Evolutionary conservation across 2,329 filamentous ascomycete genomes (phyloP), one percentile per base, ranked within the genome.

Genomic region (Fusarium fracticaudum): DNA sequence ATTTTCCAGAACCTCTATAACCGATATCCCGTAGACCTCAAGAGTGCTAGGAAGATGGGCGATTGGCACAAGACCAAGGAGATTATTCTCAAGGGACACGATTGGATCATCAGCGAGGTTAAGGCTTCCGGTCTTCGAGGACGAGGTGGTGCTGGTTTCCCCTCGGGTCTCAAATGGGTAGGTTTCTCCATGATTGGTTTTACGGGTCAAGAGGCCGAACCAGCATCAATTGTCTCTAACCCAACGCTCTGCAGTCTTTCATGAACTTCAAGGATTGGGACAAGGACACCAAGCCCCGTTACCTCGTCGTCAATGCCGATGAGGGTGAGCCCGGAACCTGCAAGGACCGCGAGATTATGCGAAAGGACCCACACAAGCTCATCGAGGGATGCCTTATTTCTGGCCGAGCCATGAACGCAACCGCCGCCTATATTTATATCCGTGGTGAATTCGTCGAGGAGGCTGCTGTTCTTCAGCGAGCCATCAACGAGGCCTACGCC

Each of bases 181-280:
- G 78, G 91, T 87, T 77, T 66, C 67, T 71, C 37, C 41, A 47
- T 44, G 22, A 60, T 66, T 66, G 66, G 33, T 54, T 66, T 50
- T 43, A 60, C 26, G 20, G 67, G 63, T 63, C 69, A 67, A 48
- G 57, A 59, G 64, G 64, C 69, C 66, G 53, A 54, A 44, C 74
- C 78, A 76, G 79, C 71, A 64, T 58, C 63, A 61, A 73, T 65
- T 68, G 65, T 70, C 60, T 70, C 67, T 70, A 70, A 66, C 65
- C 68, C 73, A 65, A 77, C 59, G 48, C 60, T 79, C 58, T 60
- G 41, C 68, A 97, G 95, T 98, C 95, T 57, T 99, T 99, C 86
- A 99, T 99, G 96, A 99, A 99, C 89, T 95, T 96, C 89, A 98
- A 98, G 86, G 96, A 95, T 80, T 99, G 96, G 96, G 96, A 99